Base-by-base conservation (phyloP, 495 filamentous ascomycete genomes). In the Letharia columbiana region DNA sequence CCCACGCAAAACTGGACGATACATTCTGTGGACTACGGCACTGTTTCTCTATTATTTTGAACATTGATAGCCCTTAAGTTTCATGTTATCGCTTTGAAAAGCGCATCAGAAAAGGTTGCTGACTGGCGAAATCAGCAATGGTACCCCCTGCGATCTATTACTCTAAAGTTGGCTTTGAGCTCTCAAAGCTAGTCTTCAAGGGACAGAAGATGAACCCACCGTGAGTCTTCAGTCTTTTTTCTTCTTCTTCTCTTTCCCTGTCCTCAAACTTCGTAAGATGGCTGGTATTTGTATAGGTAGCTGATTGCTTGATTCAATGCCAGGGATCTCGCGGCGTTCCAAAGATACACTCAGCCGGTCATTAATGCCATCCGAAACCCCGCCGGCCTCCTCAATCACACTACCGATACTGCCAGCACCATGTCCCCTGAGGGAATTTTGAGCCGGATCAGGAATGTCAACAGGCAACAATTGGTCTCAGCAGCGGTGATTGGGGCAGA, bases 191-290 rank as follows among this genome's bases (percentile, higher is more conserved):
- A 65, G 88, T 98, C 66, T 91, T 92, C 82, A 84, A 83, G 73
- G 88, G 89, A 74, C 91, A 93, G 76, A 89, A 86, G 79, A 97
- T 99, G 91, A 79, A 80, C 70, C 93, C 91, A 72, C 94, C 94
- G 94, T 98, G 87, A 85, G 91, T 83, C 57, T 57, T 42, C 41
- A 8, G 23, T 20, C 5, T 31, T 37, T 13, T 20, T 18, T 40
- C 23, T 31, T 6, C 4, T 13, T 54, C 8, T 52, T 12, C 3
- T n/a, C 17, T 47, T 20, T 45, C 9, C 12, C 28, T 1, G 23
- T 47, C 2, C 39, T n/a, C 15, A 56, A 56, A 37, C 31, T 6
- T 35, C 33, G 33, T 35, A 20, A 57, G 54, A 57, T 37, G 2
- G 54, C 8, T 56, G 28, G 54, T 20, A 39, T 18, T 5, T 1